Base-by-base conservation (phyloP, 2,329 filamentous ascomycete species). In the Geoglossum cookeanum region DNA sequence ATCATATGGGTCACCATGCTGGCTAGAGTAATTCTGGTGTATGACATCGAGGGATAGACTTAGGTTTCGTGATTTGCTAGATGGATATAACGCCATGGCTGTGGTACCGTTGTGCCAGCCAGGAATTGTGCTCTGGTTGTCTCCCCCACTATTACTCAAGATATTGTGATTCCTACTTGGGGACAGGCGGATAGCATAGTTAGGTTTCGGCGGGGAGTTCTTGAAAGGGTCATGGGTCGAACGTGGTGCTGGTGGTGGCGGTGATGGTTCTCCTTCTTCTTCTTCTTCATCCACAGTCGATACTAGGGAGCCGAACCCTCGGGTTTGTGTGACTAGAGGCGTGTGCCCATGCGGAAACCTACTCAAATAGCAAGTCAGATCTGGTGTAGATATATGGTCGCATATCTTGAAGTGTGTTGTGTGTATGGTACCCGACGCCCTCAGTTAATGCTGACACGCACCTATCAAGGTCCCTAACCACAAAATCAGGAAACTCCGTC, bases 361-460 rank as follows among this genome's bases (percentile, higher is more conserved):
- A 60, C 49, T 37, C 7, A 29, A 33, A 29, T 37, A 33, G 22
- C 35, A 27, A 54, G 57, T 58, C 49, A 62, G 58, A 35, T 29
- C 48, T 49, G 33, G 56, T 58, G 58, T 61, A 61, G 57, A 57
- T 55, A 62, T 63, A 57, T 60, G 57, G 53, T 60, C 63, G 60
- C 62, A 61, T 62, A 61, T 55, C 58, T 62, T 59, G 56, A 55
- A 76, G 62, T 69, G 76, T 35, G 75, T 74, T n/a, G n/a, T n/a
- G n/a, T n/a, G 60, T 78, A 72, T n/a, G 72, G 72, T 64, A 79
- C 55, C 78, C 69, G 60, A 74, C 39, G 27, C 17, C 15, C 29
- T 1, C 27, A 32, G 54, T 45, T 6, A 32, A 45, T 37, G 54
- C 54, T 15, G 4, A 22, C 35, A 33, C 54, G 22, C 17, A 44